These are phyloP conservation scores for Nadsonia starkeyi-henricii DNA, from an alignment of 1,139 yeast species.

Conservation along the genomic window DNA sequence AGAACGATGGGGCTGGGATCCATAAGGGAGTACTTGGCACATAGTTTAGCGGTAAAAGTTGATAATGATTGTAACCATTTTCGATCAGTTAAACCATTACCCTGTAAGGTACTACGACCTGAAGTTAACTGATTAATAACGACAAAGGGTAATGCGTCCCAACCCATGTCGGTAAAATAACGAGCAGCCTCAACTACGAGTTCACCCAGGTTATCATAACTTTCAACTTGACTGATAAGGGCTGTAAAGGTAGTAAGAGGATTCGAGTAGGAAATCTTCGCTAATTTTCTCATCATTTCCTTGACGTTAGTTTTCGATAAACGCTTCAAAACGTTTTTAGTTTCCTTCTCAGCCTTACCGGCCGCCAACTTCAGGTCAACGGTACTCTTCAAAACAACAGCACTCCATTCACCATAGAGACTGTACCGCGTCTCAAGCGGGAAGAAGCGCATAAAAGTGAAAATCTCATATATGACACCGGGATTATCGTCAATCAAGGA, in stretches of 20 bases:
- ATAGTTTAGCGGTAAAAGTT: slow-evolving; percentile 25
- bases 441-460: slow-evolving; percentile 37
- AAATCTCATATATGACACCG: slow-evolving; percentile 49
- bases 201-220: slow-evolving; percentile 76
- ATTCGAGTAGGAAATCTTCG: slow-evolving; percentile 63
- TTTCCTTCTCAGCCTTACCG: slow-evolving; percentile 63
- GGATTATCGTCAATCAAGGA: slow-evolving; percentile 50
- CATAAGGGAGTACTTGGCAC: slow-evolving; percentile 19
- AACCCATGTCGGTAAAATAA: slow-evolving; percentile 63
- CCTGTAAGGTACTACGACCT: slow-evolving; percentile 55
- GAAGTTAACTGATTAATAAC: slow-evolving; percentile 58
- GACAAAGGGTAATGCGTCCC: slow-evolving; percentile 75
- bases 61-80: slow-evolving; percentile 61
- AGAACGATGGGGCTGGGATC: slow-evolving; percentile 33
- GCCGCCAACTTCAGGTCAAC: slow-evolving; percentile 49
- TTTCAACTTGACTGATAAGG: slow-evolving; percentile 47
- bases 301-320: slow-evolving; percentile 75
- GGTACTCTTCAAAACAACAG: slow-evolving; percentile 38
- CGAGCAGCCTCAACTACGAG: slow-evolving; percentile 71
- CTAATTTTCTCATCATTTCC: slow-evolving; percentile 63
- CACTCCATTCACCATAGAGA: slow-evolving; percentile 72
- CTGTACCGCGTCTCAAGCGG: slow-evolving; percentile 57
- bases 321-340: slow-evolving; percentile 69
- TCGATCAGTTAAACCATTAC: slow-evolving; percentile 68
- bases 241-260: slow-evolving; percentile 59